These are phyloP conservation scores for Mycena latifolia DNA, from an alignment of 768 basidiomycete species.

Conservation along the genomic window DNA sequence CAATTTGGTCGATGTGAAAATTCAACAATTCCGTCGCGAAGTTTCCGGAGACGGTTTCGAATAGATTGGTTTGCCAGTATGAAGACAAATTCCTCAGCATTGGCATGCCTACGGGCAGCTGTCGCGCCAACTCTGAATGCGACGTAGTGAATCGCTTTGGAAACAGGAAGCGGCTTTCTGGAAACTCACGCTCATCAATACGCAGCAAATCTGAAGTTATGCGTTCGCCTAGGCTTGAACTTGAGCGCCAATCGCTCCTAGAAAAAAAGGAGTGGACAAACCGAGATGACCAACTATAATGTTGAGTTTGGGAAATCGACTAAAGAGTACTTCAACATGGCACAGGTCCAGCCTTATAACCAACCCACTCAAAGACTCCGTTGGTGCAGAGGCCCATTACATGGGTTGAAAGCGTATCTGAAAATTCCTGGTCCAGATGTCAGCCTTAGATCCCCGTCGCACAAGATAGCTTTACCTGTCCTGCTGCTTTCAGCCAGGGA, in stretches of 20 bases:
- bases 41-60: conserved; percentile 56
- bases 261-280: not conserved
- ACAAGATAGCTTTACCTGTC: conserved; percentile 26
- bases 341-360: too few relatives aligned
- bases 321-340: conserved; percentile 19
- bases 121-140: conserved; percentile 47
- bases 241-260: not conserved
- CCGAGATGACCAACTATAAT: conserved; percentile 58
- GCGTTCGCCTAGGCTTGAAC: conserved; percentile 44
- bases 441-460: not conserved
- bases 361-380: conserved; percentile 53
- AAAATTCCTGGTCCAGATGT: conserved; percentile 44
- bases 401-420: conserved; percentile 54
- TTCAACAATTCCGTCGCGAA: conserved; percentile 53
- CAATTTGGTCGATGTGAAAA: conserved; percentile 55
- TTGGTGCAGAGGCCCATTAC: conserved; percentile 54
- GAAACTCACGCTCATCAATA: conserved; percentile 51
- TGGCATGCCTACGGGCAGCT: conserved; percentile 45
- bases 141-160: not conserved
- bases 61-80: conserved; percentile 55
- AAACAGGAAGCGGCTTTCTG: not conserved
- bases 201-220: conserved; percentile 56
- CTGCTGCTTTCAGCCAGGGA: conserved; percentile 46
- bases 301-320: conserved; percentile 56
- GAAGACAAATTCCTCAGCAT: conserved; percentile 53